Conservation (phyloP, 257 asterid genomes). For the Euphrasia confusa region DNA sequence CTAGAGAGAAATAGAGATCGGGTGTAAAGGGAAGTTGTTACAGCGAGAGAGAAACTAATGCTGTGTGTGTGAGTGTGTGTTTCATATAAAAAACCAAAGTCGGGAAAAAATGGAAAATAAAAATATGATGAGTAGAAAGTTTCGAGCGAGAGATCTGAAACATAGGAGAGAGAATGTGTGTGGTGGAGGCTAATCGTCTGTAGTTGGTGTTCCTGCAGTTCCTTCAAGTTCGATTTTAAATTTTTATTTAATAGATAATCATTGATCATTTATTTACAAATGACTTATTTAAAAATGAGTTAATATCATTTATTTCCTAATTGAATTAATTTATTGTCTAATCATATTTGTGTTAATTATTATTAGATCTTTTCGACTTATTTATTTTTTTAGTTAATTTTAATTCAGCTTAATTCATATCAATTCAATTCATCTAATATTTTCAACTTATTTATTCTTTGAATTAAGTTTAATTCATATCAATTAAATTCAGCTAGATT, state of each 20-base stretch:
- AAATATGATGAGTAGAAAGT: slow-evolving; percentile 22
- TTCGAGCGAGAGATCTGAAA: slow-evolving; percentile 30
- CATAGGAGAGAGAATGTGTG: slow-evolving; percentile 21
- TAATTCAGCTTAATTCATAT: no score
- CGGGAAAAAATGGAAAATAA: slow-evolving; percentile 19
- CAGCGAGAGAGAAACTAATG: slow-evolving; percentile 23
- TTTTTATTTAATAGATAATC: not conserved
- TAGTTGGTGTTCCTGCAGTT: slow-evolving; percentile 28
- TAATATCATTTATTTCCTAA: no score
- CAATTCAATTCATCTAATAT: no score
- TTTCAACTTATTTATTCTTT: no score
- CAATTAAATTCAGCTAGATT: no score
- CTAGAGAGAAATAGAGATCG: slow-evolving; percentile 27
- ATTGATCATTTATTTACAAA: no score
- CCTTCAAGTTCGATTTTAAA: not conserved
- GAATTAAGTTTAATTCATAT: no score
- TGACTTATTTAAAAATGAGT: no score
- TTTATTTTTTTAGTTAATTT: no score
- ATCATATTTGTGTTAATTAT: no score
- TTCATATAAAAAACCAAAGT: not conserved
- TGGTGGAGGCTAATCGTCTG: slow-evolving; percentile 23
- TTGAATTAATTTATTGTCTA: no score
- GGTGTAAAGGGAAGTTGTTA: slow-evolving; percentile 23
- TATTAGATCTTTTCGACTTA: no score
- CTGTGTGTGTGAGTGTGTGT: slow-evolving; percentile 12